Conservation (phyloP, 2,329 filamentous ascomycete genomes). For the Aspergillus fumigatiaffinis region DNA sequence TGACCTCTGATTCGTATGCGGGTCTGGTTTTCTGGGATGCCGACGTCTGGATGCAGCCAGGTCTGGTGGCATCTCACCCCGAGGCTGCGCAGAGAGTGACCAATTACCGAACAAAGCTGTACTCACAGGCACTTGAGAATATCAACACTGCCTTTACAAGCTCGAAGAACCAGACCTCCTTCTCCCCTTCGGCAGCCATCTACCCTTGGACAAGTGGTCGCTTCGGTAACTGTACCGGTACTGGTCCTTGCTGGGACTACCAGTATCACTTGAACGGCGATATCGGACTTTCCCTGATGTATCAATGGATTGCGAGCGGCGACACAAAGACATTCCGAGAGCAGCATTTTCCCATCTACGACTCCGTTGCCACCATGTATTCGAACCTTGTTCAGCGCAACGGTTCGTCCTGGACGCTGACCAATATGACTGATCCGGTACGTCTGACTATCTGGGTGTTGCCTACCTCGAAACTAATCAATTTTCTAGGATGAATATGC, state of each 20-base stretch:
- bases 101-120: conserved; percentile 59
- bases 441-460: conserved; percentile 12
- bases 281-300: conserved; percentile 60
- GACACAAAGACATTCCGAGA: conserved; percentile 54
- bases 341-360: conserved; percentile 59
- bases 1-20: conserved; percentile 64
- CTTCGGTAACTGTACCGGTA: conserved; percentile 65
- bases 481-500: conserved; percentile 59
- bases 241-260: conserved; percentile 65
- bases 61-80: conserved; percentile 61
- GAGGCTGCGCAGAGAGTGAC: conserved; percentile 59
- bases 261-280: conserved; percentile 70
- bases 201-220: conserved; percentile 67
- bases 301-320: conserved; percentile 59
- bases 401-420: conserved; percentile 50
- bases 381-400: conserved; percentile 59
- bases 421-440: conserved; percentile 69
- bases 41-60: conserved; percentile 66
- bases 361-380: conserved; percentile 61
- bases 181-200: conserved; percentile 55
- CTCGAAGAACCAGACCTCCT: conserved; percentile 58
- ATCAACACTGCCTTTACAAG: conserved; percentile 52
- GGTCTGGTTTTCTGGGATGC: conserved; percentile 65
- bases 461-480: neutral
- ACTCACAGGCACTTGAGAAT: conserved; percentile 58